Evolutionary conservation across 2,329 filamentous ascomycete species (phyloP).

Genomic region (Cordyceps farinosa): DNA sequence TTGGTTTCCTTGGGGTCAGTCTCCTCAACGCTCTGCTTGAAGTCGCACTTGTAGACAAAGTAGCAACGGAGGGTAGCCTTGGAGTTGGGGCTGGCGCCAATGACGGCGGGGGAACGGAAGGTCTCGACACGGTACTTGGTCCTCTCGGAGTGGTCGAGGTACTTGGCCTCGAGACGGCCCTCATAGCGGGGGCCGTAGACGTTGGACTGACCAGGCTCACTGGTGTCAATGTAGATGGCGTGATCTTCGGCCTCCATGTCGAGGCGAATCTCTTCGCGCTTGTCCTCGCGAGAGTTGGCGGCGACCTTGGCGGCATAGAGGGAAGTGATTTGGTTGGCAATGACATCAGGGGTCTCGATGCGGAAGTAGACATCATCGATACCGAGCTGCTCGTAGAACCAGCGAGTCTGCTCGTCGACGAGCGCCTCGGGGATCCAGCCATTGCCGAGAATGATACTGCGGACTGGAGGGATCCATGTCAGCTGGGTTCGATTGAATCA

Average conservation of each 20-base stretch:
- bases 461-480: constrained; percentile 52
- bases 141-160: constrained; percentile 74
- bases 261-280: constrained; percentile 87
- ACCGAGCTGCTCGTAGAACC: constrained; percentile 97
- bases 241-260: constrained; percentile 95
- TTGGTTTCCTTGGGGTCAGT: constrained; percentile 77
- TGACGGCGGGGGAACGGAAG: constrained; percentile 82
- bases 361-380: constrained; percentile 99
- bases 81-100: constrained; percentile 64
- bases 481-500: not conserved
- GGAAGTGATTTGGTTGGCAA: constrained; percentile 91
- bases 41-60: constrained; percentile 96
- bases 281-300: constrained; percentile 87
- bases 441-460: constrained; percentile 71
- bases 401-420: constrained; percentile 79
- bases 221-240: constrained; percentile 98
- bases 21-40: constrained; percentile 68
- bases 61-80: constrained; percentile 91
- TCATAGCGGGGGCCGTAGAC: constrained; percentile 86
- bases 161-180: constrained; percentile 89
- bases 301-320: constrained; percentile 96
- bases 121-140: constrained; percentile 91
- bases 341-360: constrained; percentile 79
- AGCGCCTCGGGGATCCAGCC: constrained; percentile 84
- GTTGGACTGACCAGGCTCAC: constrained; percentile 76